A percentile compares a stretch with the other conserved stretches of the same genome.
phyloP scores from a whole-genome alignment of 331 rosid genomes.

The Telfairia occidentalis region DNA sequence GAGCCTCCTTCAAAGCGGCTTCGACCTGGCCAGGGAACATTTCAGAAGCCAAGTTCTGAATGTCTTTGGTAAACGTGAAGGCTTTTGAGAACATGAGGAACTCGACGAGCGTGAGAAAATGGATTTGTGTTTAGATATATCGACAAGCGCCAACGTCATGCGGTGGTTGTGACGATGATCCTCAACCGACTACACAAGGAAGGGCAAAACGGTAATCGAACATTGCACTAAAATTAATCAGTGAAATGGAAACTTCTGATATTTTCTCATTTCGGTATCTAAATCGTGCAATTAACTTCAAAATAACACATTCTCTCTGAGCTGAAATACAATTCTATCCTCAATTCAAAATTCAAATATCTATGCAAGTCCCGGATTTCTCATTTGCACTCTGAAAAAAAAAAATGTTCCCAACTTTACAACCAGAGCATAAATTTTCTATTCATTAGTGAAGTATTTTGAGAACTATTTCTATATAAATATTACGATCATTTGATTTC shows the following conservation, averaged over 20 bases:
- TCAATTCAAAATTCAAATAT: neutral
- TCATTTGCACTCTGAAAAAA: no score
- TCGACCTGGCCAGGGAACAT: neutral
- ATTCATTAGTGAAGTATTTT: no score
- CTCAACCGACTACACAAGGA: neutral
- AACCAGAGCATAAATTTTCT: no score
- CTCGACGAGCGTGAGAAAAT: neutral
- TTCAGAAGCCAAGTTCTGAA: neutral
- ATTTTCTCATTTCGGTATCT: neutral
- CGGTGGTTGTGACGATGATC: constrained; percentile 11
- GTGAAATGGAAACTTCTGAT: neutral
- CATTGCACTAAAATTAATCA: neutral
- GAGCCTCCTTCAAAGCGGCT: constrained; percentile 3
- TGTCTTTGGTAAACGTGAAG: neutral
- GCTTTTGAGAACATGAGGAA: constrained; percentile 4
- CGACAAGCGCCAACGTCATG: constrained; percentile 9
- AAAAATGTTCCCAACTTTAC: no score
- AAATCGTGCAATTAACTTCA: neutral
- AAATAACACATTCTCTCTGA: neutral
- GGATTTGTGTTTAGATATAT: neutral
- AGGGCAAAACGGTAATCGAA: constrained; percentile 12
- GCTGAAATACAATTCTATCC: neutral
- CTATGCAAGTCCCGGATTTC: neutral
- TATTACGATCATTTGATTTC: neutral
- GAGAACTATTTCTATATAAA: neutral